Percentiles rank a stretch among this genome's conserved stretches.
phyloP scores from a whole-genome alignment of 139 green algal species.

The Tetraselmis chui region DNA sequence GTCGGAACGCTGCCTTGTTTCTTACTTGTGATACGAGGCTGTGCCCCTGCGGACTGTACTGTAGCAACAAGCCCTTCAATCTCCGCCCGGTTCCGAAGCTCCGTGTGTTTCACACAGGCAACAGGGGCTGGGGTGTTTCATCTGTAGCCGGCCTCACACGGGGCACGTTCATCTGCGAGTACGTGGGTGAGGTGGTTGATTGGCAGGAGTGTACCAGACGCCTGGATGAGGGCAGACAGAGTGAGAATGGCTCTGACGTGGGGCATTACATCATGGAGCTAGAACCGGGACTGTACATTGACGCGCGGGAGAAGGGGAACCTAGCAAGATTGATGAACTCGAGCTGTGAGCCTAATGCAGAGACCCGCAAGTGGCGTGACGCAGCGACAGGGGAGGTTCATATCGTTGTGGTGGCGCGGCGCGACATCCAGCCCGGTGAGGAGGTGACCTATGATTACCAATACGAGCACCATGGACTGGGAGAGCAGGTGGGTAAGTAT shows the following conservation, averaged over 20 bases:
- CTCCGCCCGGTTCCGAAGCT: constrained; percentile 45
- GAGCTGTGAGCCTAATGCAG: constrained; percentile 82
- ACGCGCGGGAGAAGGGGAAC: constrained; percentile 70
- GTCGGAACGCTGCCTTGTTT: constrained; percentile 59
- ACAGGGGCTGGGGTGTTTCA: constrained; percentile 64
- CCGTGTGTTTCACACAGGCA: constrained; percentile 67
- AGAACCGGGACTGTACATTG: constrained; percentile 62
- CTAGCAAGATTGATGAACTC: constrained; percentile 74
- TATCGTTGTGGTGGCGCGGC: constrained; percentile 42
- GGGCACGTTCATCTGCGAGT: constrained; percentile 80
- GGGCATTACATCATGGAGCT: constrained; percentile 88
- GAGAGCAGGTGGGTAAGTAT: not conserved
- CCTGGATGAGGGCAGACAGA: constrained; percentile 49
- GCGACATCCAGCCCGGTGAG: constrained; percentile 52
- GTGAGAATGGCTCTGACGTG: constrained; percentile 35
- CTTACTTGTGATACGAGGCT: constrained; percentile 66
- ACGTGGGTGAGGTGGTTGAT: constrained; percentile 66
- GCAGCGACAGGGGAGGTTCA: constrained; percentile 41
- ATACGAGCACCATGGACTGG: constrained; percentile 30
- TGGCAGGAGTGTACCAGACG: constrained; percentile 42
- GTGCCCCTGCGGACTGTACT: constrained; percentile 67
- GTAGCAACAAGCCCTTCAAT: constrained; percentile 74
- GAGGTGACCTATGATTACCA: constrained; percentile 87
- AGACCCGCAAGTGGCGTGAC: constrained; percentile 82
- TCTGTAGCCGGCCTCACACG: constrained; percentile 30